Evolutionary conservation across 192 early-diverging fungal genomes (phyloP).

Genomic region (Linnemannia exigua): DNA sequence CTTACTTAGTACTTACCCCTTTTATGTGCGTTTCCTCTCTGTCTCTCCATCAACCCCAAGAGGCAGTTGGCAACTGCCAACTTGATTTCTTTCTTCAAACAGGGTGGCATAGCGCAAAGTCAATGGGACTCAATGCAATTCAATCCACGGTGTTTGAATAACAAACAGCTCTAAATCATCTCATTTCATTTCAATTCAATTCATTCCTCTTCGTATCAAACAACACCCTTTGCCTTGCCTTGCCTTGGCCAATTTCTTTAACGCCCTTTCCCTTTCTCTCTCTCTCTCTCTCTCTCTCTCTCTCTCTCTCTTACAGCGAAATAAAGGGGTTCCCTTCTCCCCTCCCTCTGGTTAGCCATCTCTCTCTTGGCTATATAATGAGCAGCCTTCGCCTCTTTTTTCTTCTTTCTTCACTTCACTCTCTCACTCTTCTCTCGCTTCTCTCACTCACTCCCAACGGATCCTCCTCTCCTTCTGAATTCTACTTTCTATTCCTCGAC

Average conservation of each 20-base stretch:
- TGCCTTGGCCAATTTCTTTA: neutral
- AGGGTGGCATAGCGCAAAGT: neutral
- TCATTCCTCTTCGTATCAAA: neutral
- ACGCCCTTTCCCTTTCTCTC: neutral
- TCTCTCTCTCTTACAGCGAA: neutral
- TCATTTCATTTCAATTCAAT: neutral
- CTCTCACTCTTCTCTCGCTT: neutral
- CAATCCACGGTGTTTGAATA: no score
- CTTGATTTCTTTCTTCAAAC: no score
- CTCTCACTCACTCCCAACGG: neutral
- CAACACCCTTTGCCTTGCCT: neutral
- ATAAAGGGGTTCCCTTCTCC: neutral
- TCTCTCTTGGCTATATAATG: neutral
- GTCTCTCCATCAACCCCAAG: no score
- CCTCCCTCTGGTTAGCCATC: neutral
- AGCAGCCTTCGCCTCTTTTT: neutral
- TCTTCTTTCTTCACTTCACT: neutral
- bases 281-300: neutral
- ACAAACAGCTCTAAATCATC: no score
- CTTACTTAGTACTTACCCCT: no score
- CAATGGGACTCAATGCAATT: no score
- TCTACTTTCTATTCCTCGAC: neutral
- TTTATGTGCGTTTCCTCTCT: no score
- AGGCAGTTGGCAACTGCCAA: no score
- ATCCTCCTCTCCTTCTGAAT: neutral